phyloP scores from a whole-genome alignment of 2,329 filamentous ascomycete species.

The Exophiala sp. region DNA sequence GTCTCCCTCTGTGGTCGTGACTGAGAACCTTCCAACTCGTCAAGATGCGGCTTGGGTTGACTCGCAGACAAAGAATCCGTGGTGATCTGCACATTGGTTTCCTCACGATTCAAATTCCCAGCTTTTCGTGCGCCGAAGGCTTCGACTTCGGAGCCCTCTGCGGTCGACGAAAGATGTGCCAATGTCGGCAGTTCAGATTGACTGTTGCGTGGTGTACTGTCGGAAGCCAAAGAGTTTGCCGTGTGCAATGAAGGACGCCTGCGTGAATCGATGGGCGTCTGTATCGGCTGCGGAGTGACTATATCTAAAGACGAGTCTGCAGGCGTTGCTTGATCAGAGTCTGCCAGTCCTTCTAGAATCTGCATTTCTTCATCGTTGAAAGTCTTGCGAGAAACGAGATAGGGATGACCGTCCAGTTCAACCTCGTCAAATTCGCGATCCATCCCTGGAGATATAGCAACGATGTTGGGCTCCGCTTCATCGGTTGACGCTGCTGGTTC shows the following conservation, averaged over 20 bases:
- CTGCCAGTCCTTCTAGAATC: conserved; percentile 14
- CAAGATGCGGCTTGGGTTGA: too few relatives aligned
- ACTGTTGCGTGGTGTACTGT: conserved; percentile 26
- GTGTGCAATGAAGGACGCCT: conserved; percentile 15
- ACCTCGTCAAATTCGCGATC: conserved; percentile 26
- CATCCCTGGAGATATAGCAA: conserved; percentile 20
- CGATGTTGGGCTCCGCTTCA: conserved; percentile 25
- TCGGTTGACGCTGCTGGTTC: conserved; percentile 9
- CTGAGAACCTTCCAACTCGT: too few relatives aligned
- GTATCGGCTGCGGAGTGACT: background rate
- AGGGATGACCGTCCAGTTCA: conserved; percentile 25
- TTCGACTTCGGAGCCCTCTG: background rate
- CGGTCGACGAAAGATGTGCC: background rate
- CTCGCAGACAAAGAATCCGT: too few relatives aligned
- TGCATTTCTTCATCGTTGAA: conserved; percentile 25
- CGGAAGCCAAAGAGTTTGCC: conserved; percentile 15
- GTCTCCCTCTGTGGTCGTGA: background rate
- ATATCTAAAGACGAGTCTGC: background rate
- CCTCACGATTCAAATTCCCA: background rate
- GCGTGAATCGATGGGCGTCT: background rate
- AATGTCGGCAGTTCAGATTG: conserved; percentile 11
- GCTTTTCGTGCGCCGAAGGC: background rate
- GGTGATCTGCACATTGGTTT: background rate
- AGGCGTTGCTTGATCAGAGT: background rate
- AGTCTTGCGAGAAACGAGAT: conserved; percentile 19